Base-by-base conservation (phyloP, 2,329 filamentous ascomycete genomes). In the Colletotrichum theobromicola region DNA sequence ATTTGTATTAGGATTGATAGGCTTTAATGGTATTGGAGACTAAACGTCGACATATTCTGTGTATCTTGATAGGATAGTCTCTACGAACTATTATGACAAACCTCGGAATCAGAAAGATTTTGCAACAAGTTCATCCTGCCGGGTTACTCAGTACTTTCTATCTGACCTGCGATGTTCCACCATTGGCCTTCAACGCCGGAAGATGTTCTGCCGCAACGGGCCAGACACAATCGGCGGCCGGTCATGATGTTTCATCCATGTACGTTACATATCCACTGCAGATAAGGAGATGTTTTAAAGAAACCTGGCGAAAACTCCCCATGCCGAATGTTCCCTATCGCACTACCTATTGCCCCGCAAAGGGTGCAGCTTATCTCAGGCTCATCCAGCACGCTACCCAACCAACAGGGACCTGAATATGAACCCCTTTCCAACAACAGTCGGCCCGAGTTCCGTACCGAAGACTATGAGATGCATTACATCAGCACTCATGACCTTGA, bases 41-140 rank as follows among this genome's bases (percentile, higher is more conserved):
- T n/a, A n/a, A n/a, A n/a, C n/a, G n/a, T n/a, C n/a, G n/a, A n/a
- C n/a, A n/a, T n/a, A n/a, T n/a, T n/a, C n/a, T n/a, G n/a, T n/a
- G 37, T 7, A 4, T 42, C 16, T 42, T 42, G n/a, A 9, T 42
- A 8, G 37, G 16, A 9, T 42, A 42, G 5, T 42, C 37, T 42
- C 37, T n/a, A 42, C 8, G n/a, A 42, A 42, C 4, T 1, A 42
- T 15, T 42, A 5, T 2, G 2, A 5, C 37, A 10, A 18, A 42
- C n/a, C 4, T 42, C 2, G 0, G 16, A n/a, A 10, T 42, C 1
- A 42, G 16, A 42, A 0, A 0, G 16, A 16, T 42, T 16, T 42
- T 18, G 35, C 35, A 16, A 42, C 35, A 18, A 42, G 7, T 8
- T 42, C 16, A 42, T 42, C 37, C 18, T 9, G 2, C 37, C 10